Evolutionary conservation across 495 filamentous ascomycete species (phyloP).

Genomic region (Haplographium delicatum): DNA sequence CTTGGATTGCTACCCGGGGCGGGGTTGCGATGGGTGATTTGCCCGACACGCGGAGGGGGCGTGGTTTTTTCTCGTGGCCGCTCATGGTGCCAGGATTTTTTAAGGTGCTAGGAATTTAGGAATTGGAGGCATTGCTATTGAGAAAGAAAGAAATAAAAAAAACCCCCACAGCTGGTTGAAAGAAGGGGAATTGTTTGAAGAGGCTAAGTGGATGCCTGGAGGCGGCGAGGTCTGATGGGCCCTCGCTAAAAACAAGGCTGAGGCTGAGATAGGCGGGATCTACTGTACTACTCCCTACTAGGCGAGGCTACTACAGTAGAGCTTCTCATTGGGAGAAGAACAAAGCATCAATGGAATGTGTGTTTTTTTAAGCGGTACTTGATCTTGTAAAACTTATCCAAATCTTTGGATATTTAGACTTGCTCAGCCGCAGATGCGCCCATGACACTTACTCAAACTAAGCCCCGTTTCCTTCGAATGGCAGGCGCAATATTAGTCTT

Average conservation of each 20-base stretch:
- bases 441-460: too few species aligned
- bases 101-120: background rate
- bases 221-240: background rate
- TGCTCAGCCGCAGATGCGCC: too few species aligned
- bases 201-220: background rate
- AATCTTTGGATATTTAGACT: too few species aligned
- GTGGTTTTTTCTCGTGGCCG: slow-evolving; percentile 21
- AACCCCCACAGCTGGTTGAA: too few species aligned
- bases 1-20: slow-evolving; percentile 15
- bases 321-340: too few species aligned
- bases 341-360: too few species aligned
- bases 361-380: too few species aligned
- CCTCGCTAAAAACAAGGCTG: background rate
- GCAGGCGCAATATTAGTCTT: too few species aligned
- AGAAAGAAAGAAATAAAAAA: too few species aligned
- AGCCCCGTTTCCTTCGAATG: too few species aligned
- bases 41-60: background rate
- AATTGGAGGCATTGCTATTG: background rate
- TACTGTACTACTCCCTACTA: background rate
- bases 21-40: slow-evolving; percentile 21
- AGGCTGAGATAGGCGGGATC: background rate
- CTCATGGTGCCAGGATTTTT: slow-evolving; percentile 15
- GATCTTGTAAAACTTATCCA: too few species aligned
- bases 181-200: background rate
- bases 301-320: background rate